Evolutionary conservation across 164 flowering plant species (phyloP).

Genomic region (Vitis rupestris): DNA sequence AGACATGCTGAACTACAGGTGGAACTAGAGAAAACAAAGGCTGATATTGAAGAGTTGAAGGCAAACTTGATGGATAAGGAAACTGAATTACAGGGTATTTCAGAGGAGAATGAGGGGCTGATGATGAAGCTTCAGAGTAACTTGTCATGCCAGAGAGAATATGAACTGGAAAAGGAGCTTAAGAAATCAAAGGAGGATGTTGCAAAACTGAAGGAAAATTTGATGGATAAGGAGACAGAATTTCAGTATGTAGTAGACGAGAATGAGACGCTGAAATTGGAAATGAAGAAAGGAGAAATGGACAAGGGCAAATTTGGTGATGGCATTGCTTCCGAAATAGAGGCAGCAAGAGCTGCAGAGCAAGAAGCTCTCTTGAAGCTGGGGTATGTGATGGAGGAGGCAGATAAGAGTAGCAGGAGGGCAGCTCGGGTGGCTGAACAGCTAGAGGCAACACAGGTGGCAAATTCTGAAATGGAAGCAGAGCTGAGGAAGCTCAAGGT

Average conservation of each 20-base stretch:
- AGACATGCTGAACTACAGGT: constrained; percentile 55
- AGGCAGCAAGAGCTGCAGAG: constrained; percentile 53
- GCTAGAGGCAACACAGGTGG: constrained; percentile 72
- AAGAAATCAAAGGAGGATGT: constrained; percentile 33
- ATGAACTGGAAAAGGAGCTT: constrained; percentile 40
- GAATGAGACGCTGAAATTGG: constrained; percentile 61
- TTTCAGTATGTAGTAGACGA: constrained; percentile 59
- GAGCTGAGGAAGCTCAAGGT: constrained; percentile 85
- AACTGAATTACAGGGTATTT: constrained; percentile 65
- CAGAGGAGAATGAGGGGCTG: constrained; percentile 71
- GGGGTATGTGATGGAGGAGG: constrained; percentile 56
- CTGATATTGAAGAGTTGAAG: constrained; percentile 57
- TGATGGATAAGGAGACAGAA: constrained; percentile 77
- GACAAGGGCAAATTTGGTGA: constrained; percentile 24
- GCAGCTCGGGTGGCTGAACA: constrained; percentile 62
- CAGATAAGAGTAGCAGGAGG: constrained; percentile 54
- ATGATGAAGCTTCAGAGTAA: constrained; percentile 34
- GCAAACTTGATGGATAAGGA: constrained; percentile 81
- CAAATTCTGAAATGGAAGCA: constrained; percentile 71
- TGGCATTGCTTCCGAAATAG: constrained; percentile 34
- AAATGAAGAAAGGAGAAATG: constrained; percentile 37
- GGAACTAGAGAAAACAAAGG: constrained; percentile 39
- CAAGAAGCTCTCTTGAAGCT: constrained; percentile 63
- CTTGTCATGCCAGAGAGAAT: constrained; percentile 27
- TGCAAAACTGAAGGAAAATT: constrained; percentile 45